phyloP scores from a whole-genome alignment of 2,329 filamentous ascomycete species.

The Colletotrichum spaethianum region DNA sequence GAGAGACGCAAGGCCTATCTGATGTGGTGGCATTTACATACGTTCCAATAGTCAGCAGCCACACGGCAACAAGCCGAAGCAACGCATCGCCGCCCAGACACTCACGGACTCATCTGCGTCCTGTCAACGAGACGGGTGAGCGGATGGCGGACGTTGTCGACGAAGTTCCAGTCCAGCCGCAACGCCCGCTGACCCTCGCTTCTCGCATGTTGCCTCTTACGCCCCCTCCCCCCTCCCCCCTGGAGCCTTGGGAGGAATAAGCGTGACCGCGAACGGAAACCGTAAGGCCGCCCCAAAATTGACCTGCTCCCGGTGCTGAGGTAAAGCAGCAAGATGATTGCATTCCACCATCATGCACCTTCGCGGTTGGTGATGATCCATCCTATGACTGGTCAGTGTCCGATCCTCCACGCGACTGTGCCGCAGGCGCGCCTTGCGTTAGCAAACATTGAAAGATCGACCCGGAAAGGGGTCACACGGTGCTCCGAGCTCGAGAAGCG shows the following conservation, averaged over 20 bases:
- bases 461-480: conserved; percentile 21
- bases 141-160: background rate
- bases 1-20: conserved; percentile 13
- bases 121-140: conserved; percentile 3
- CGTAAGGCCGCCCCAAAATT: conserved; percentile 25
- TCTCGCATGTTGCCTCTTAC: background rate
- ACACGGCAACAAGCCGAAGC: conserved; percentile 36
- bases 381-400: conserved; percentile 1
- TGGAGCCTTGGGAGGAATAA: background rate
- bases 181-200: conserved; percentile 17
- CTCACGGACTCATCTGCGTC: background rate
- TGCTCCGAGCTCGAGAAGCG: conserved; percentile 35
- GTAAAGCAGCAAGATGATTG: conserved; percentile 14
- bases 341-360: conserved; percentile 24
- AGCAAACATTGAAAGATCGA: conserved; percentile 29
- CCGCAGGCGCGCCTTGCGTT: conserved; percentile 9
- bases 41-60: conserved; percentile 39
- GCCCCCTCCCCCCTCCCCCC: background rate
- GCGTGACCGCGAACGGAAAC: conserved; percentile 1
- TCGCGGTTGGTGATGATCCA: conserved; percentile 22
- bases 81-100: background rate
- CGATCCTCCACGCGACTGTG: conserved; percentile 6
- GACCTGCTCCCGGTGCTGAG: conserved; percentile 31
- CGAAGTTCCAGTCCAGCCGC: background rate
- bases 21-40: conserved; percentile 22